Conservation (phyloP, 345 rosid genomes). For the Gossypium arboreum region DNA sequence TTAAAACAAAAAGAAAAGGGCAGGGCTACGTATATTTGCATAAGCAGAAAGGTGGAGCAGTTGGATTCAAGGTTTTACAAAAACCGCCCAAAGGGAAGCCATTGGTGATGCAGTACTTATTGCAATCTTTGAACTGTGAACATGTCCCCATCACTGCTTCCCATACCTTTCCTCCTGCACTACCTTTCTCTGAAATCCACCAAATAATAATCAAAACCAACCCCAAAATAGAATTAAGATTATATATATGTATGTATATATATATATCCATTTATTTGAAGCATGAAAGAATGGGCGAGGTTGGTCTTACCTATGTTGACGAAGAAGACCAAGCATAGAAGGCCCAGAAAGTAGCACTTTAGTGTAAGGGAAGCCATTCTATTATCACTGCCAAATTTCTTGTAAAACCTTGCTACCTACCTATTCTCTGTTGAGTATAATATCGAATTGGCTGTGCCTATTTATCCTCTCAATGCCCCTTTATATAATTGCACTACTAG, state of each 20-base stretch:
- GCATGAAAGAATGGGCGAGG: not conserved
- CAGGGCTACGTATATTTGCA: not conserved
- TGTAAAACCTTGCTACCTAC: not conserved
- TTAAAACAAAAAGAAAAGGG: no score
- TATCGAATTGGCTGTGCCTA: no score
- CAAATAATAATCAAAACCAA: not conserved
- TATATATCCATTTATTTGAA: not conserved
- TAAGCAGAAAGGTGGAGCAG: not conserved
- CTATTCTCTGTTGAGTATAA: not conserved
- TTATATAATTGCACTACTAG: not conserved
- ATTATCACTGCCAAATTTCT: not conserved
- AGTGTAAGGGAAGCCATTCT: not conserved
- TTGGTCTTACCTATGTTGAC: not conserved
- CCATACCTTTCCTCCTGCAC: not conserved
- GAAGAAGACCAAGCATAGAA: not conserved
- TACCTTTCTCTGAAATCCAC: not conserved
- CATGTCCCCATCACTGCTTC: constrained; percentile 7
- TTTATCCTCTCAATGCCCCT: not conserved
- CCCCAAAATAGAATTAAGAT: not conserved
- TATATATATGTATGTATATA: not conserved
- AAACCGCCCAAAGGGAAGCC: not conserved
- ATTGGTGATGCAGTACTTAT: not conserved
- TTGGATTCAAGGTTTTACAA: constrained; percentile 1
- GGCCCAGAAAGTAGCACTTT: not conserved
- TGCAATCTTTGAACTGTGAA: constrained; percentile 7